Conservation (phyloP, 257 asterid species). For the Solanum virginianum region DNA sequence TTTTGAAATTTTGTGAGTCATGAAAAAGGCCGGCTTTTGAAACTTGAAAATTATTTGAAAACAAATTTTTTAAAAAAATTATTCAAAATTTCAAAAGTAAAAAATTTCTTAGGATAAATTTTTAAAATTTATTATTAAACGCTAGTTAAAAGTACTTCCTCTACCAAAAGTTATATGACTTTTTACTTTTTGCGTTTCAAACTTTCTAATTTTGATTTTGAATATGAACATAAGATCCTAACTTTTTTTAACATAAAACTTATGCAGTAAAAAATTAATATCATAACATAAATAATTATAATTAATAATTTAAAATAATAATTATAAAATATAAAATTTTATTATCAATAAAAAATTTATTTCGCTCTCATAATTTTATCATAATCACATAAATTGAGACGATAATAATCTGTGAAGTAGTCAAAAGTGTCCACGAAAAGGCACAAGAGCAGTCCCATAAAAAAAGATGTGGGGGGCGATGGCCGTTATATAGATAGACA, state of each 20-base stretch:
- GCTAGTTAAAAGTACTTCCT: neutral
- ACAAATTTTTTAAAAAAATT: too few species aligned
- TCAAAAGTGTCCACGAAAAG: rapidly evolving
- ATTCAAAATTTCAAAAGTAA: too few species aligned
- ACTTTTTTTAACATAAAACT: neutral
- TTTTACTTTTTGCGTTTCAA: neutral
- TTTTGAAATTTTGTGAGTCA: neutral
- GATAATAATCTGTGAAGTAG: neutral
- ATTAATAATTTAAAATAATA: neutral
- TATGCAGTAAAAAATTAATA: neutral
- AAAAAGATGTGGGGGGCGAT: neutral
- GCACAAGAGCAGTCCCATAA: neutral
- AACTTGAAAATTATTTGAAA: neutral
- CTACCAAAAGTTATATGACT: neutral
- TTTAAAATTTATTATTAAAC: neutral
- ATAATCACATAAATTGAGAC: too few species aligned
- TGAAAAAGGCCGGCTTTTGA: neutral
- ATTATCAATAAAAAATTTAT: too few species aligned
- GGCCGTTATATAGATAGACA: neutral
- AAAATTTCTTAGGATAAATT: too few species aligned
- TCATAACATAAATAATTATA: neutral
- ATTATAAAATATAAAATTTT: too few species aligned
- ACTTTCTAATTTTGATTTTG: neutral
- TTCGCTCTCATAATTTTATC: neutral
- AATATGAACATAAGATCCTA: neutral